These are phyloP conservation scores for Arxiozyma bovina DNA, from an alignment of 1,139 yeast species.

Conservation along the genomic window DNA sequence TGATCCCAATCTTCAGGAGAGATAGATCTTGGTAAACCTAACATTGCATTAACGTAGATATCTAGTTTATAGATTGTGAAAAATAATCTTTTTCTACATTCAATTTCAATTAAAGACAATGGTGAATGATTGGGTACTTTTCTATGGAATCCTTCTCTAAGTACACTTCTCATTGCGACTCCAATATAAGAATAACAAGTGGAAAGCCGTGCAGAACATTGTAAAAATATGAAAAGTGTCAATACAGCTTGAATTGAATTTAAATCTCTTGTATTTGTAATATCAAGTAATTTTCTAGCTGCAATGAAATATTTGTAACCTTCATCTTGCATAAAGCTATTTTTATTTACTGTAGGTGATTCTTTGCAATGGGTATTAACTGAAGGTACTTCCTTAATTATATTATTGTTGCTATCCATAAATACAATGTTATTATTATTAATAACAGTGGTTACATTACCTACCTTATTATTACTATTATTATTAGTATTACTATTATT, in stretches of 20 bases:
- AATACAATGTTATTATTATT: constrained; percentile 31
- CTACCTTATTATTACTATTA: background rate
- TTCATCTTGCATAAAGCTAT: constrained; percentile 55
- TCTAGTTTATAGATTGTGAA: constrained; percentile 91
- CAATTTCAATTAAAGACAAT: constrained; percentile 75
- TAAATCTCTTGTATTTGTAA: constrained; percentile 55
- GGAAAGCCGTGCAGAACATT: constrained; percentile 82
- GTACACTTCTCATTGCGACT: constrained; percentile 79
- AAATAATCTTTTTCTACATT: constrained; percentile 75
- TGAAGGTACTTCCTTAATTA: constrained; percentile 9
- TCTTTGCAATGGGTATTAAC: background rate
- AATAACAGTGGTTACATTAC: constrained; percentile 24
- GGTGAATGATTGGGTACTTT: constrained; percentile 39
- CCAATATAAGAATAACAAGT: constrained; percentile 91
- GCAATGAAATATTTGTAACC: constrained; percentile 84
- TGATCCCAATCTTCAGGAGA: constrained; percentile 69
- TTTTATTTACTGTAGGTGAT: constrained; percentile 30
- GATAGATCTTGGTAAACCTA: constrained; percentile 73
- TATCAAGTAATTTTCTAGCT: constrained; percentile 73
- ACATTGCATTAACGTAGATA: constrained; percentile 77
- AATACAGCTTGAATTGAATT: constrained; percentile 67
- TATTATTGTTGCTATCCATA: constrained; percentile 13
- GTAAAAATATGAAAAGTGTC: constrained; percentile 63
- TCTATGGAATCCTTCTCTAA: constrained; percentile 82
- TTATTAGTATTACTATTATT: constrained; percentile 18